Evolutionary conservation across 129 eudicot genomes (phyloP), one percentile per base, ranked within the genome.

Genomic region (Heracleum sosnowskyi): DNA sequence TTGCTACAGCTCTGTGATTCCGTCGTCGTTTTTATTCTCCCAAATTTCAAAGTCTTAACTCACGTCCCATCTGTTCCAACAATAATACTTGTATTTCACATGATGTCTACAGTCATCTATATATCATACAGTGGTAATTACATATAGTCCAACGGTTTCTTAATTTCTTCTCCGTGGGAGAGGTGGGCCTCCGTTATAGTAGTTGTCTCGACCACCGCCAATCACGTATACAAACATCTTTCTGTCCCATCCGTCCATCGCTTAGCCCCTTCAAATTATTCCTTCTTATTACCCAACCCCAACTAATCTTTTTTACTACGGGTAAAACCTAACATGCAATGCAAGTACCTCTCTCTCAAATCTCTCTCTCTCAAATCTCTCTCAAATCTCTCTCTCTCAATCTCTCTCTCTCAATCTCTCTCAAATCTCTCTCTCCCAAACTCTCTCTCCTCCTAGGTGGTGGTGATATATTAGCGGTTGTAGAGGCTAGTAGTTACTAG

Each of bases 11-110:
- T 6, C 7, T 47, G 18, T 46, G 53, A 69, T 12, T 55, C 29
- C 71, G 80, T 76, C 77, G 84, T 76, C 35, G 16, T 12, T 76
- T 81, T 31, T 80, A 18, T 74, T 55, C 77, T 78, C 33, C 53
- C 7, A 5, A 73, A 26, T 60, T 60, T 60, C 68, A 10, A 60
- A 26, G 68, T 26, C 68, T 13, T n/a, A 10, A 60, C 68, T 60
- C 68, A n/a, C 68, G 11, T 26, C 68, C 3, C 34, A 10, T 29
- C 77, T 39, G 16, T 11, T 5, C 47, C 28, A 22, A 28, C 39
- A 64, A 64, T 28, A 62, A 26, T 62, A 62, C 35, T 20, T 1
- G 28, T 7, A 22, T 55, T 1, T 24, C 29, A 20, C 62, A 51
- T 22, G 9, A 53, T 24, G 1, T 24, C 4, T 9, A 53, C 62